Evolutionary conservation across 73 alveolate genomes (phyloP).

Genomic region (Tetrahymena malaccensis): DNA sequence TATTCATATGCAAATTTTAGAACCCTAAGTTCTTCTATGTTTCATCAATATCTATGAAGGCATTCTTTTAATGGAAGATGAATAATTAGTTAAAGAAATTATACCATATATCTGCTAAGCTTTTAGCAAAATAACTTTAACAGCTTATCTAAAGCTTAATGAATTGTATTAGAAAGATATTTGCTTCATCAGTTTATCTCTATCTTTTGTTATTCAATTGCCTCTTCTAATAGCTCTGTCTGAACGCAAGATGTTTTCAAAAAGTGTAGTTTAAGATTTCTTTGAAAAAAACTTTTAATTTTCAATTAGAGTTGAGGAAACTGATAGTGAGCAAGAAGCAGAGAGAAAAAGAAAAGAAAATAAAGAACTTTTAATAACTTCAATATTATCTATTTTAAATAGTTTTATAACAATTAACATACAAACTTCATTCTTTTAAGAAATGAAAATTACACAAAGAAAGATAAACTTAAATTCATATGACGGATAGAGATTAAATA

Average conservation of each 20-base stretch:
- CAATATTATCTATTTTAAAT: neutral
- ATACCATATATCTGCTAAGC: neutral
- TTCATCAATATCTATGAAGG: neutral
- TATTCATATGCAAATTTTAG: neutral
- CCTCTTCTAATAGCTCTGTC: neutral
- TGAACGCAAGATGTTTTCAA: neutral
- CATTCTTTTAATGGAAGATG: neutral
- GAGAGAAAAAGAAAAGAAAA: neutral
- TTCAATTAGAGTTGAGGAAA: neutral
- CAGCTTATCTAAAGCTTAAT: neutral
- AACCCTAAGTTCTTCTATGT: neutral
- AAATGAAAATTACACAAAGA: neutral
- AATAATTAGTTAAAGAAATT: neutral
- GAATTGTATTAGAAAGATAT: neutral
- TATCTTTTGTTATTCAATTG: neutral
- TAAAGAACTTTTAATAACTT: neutral
- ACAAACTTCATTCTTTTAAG: neutral
- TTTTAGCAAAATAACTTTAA: neutral
- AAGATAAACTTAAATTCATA: neutral
- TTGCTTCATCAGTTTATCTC: neutral
- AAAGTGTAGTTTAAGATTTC: neutral
- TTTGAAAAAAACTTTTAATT: neutral
- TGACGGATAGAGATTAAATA: neutral
- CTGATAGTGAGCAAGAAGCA: neutral
- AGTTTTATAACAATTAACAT: neutral